phyloP scores from a whole-genome alignment of 2,329 filamentous ascomycete genomes.

The Exophiala mesophila region DNA sequence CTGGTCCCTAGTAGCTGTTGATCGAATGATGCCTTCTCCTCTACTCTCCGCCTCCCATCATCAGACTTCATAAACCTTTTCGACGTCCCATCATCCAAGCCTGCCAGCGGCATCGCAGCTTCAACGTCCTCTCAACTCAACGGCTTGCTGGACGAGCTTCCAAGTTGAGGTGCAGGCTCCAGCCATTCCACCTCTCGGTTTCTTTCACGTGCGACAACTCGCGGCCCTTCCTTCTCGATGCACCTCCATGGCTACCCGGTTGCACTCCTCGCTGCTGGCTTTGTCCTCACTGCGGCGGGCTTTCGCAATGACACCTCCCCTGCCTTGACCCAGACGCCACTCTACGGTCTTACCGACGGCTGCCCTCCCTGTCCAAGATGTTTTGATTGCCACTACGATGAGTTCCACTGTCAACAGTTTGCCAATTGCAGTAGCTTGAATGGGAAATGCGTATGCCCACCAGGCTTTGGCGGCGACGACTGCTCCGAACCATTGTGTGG shows the following conservation, averaged over 20 bases:
- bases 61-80: too few relatives aligned
- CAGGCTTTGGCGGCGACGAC: constrained; percentile 90
- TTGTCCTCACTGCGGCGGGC: constrained; percentile 17
- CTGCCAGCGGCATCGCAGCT: too few relatives aligned
- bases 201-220: constrained; percentile 10
- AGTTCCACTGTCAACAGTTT: constrained; percentile 87
- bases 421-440: constrained; percentile 83
- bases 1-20: too few relatives aligned
- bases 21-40: too few relatives aligned
- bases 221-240: constrained; percentile 8
- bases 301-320: constrained; percentile 54
- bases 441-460: constrained; percentile 86
- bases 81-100: too few relatives aligned
- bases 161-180: constrained; percentile 19
- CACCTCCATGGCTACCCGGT: constrained; percentile 18
- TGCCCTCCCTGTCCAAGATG: constrained; percentile 48
- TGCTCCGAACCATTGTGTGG: constrained; percentile 90
- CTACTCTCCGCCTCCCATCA: too few relatives aligned
- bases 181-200: constrained; percentile 13
- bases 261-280: constrained; percentile 11
- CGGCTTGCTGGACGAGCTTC: constrained; percentile 13
- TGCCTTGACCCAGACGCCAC: constrained; percentile 55
- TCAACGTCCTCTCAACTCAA: too few relatives aligned
- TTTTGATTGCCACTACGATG: constrained; percentile 96
- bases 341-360: constrained; percentile 67